Evolutionary conservation across 129 eudicot genomes (phyloP), one percentile per base, ranked within the genome.

Genomic region (Solidago caesia): DNA sequence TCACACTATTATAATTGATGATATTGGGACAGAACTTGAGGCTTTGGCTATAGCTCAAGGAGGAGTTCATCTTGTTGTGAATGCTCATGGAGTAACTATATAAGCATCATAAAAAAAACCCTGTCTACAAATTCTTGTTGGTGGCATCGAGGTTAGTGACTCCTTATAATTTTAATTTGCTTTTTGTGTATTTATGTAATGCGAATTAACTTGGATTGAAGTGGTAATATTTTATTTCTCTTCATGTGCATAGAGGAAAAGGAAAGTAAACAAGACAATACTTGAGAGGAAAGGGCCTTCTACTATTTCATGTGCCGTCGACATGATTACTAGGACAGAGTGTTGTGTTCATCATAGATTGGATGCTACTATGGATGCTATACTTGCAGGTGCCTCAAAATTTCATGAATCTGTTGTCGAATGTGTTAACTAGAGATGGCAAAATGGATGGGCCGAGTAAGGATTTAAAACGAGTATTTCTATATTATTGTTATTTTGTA

Each of bases 251-350:
- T 81, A 92, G 98, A 94, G 96, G 73, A 89, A 89, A 85, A 80
- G 98, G 78, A 94, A 94, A 76, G 98, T 90, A 79, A 97, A 94
- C 80, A 94, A 94, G 75, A 94, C 98, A 4, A 86, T 94, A 77
- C 98, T 94, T n/a, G 98, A 94, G 81, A 85, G 98, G 79, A 94
- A 94, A 87, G 98, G 97, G 47, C 97, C 98, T 59, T 91, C 98
- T 64, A 83, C 96, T 25, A 90, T 94, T 81, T 86, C 98, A 61
- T 90, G 98, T 82, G 98, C 98, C 0, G 96, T 94, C 61, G 98
- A 94, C 82, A 85, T 94, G 83, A 79, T 94, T 76, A 88, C 98
- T 12, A 88, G 87, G 79, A 88, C 96, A 25, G 96, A 90, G 70
- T 94, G 89, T 72, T 89, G 88, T 71, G 86, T 94, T 79, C 97